Evolutionary conservation across 352 stramenopile species (phyloP), one percentile per base, ranked within the genome.

Genomic region (Phytophthora ohioensis): DNA sequence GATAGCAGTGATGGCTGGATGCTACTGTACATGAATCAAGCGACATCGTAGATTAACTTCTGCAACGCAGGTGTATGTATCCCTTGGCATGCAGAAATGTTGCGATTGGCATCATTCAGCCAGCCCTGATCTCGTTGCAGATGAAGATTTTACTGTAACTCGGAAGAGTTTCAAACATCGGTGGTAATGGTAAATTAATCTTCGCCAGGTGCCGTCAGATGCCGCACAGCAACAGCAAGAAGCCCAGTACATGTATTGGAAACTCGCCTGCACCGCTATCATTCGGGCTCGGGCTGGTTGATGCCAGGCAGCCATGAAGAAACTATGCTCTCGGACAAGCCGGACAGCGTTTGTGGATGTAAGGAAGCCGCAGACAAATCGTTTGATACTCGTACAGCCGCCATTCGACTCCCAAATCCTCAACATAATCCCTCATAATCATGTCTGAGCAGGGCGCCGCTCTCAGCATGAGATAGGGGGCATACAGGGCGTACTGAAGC

Each of bases 401-500:
- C 21, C 17, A 47, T 31, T n/a, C 17, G 3, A 10, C 32, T 45
- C 17, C 21, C 59, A 49, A 52, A 67, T 38, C 59, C 47, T 51
- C 3, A 12, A 15, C 13, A 52, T 12, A 31, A 21, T 27, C 21
- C 21, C 21, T 27, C 21, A 27, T 27, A 54, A 57, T 58, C 47
- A 47, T 21, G 5, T 27, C 43, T 41, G 58, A 58, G 57, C 57
- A 64, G 57, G 55, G 55, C 53, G 36, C 43, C 57, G n/a, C 17
- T 48, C 43, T 47, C 60, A 68, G 49, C 59, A 51, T 68, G 31
- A 67, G 60, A 68, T 68, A 68, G 60, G 49, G 49, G 41, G 41
- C 21, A 1, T 27, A 27, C 21, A 27, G 21, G 21, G 21, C 21
- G 21, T 27, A 27, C 21, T 27, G 21, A 27, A 27, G 21, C 21